A percentile compares a stretch with the other conserved stretches of the same genome.
These are phyloP conservation scores for Backusella psychrophila DNA, from an alignment of 192 early-diverging fungal genomes.

Conservation along the genomic window DNA sequence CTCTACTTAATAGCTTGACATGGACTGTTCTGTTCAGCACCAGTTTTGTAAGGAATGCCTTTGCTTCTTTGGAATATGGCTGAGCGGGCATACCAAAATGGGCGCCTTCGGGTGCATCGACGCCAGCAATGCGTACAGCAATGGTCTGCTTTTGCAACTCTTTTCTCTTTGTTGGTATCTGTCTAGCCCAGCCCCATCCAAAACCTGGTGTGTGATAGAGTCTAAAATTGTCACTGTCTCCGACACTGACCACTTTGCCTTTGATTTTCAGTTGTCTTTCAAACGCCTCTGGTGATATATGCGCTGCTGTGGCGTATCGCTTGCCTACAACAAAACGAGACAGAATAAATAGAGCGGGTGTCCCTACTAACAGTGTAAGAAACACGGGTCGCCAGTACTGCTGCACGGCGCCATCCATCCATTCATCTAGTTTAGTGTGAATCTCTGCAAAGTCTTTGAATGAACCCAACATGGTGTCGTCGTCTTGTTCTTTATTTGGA, in stretches of 20 bases:
- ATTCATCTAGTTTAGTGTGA: background rate
- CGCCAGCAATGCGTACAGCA: conserved; percentile 61
- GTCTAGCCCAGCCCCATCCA: conserved; percentile 46
- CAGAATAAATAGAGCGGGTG: conserved; percentile 16
- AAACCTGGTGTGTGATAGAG: conserved; percentile 53
- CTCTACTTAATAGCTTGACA: conserved; percentile 47
- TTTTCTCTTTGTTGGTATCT: conserved; percentile 38
- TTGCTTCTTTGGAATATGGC: conserved; percentile 54
- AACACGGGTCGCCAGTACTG: conserved; percentile 16
- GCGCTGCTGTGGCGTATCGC: conserved; percentile 41
- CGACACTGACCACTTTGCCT: conserved; percentile 48
- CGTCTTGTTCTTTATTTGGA: background rate
- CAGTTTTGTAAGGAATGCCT: conserved; percentile 44
- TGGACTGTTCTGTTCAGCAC: conserved; percentile 44
- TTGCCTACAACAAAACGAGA: conserved; percentile 25
- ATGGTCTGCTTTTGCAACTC: conserved; percentile 59
- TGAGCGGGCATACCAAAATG: conserved; percentile 68
- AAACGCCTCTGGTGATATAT: conserved; percentile 47
- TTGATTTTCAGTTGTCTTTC: conserved; percentile 27
- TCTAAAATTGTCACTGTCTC: conserved; percentile 57
- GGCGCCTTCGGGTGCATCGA: conserved; percentile 70
- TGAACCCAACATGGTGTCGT: background rate
- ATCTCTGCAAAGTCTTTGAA: background rate
- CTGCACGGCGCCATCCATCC: conserved; percentile 16
- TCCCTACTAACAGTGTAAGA: conserved; percentile 24